Base-by-base conservation (phyloP, 441 rosid species). In the Eutrema salsugineum region DNA sequence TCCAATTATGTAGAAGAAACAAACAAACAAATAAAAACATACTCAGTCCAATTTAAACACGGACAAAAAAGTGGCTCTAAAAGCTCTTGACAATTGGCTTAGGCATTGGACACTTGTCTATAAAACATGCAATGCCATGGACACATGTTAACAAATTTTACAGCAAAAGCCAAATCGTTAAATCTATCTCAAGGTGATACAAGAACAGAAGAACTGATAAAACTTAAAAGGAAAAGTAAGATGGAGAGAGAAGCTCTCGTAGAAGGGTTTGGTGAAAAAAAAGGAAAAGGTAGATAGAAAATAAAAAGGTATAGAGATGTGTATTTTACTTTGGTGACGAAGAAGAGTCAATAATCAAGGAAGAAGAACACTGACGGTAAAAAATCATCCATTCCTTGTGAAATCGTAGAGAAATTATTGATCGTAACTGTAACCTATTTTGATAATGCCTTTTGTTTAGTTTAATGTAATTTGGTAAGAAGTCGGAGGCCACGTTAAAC, bases 351-450 rank as follows among this genome's bases (percentile, higher is more conserved):
- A 14, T 27, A 38, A 17, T 65, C 50, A 28, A 39, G 54, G 9
- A 15, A 58, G 38, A 51, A 30, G 24, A 73, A 48, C 43, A 47
- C 10, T 17, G 70, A 56, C 50, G 44, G 66, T 65, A 65, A 47
- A 8, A 22, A 12, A 19, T 11, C 16, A 50, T 40, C 7, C 11
- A 43, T 46, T 48, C 40, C 20, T 16, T 43, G 17, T 57, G 10
- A 44, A 35, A 33, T 42, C n/a, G n/a, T n/a, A n/a, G n/a, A n/a
- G n/a, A n/a, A n/a, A n/a, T n/a, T n/a, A n/a, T n/a, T n/a, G n/a
- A n/a, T n/a, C n/a, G n/a, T n/a, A n/a, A n/a, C n/a, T n/a, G n/a
- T n/a, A n/a, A n/a, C n/a, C n/a, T n/a, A n/a, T n/a, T n/a, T n/a
- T n/a, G n/a, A n/a, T n/a, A n/a, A n/a, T n/a, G n/a, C n/a, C n/a